Percentiles rank a stretch among this genome's conserved stretches.
Conservation (phyloP, 257 asterid species). For the Ocimum tenuiflorum region DNA sequence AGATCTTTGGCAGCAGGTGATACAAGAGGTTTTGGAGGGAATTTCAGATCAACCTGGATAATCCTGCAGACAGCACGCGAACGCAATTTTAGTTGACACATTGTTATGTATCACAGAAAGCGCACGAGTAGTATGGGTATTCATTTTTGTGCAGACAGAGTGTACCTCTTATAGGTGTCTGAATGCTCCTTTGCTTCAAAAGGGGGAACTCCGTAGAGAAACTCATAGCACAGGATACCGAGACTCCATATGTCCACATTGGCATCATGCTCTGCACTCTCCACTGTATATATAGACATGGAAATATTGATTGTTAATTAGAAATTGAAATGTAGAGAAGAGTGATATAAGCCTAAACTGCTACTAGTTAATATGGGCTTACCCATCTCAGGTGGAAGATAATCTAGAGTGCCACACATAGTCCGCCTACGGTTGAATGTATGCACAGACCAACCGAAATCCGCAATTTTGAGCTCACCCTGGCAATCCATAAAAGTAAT, state of each 20-base stretch:
- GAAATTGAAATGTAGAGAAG: background rate
- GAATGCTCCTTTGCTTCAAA: constrained; percentile 93
- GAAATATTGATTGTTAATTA: background rate
- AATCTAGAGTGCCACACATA: constrained; percentile 96
- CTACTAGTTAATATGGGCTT: too few species aligned
- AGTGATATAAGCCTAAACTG: too few species aligned
- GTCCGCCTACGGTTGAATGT: constrained; percentile 88
- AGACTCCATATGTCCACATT: constrained; percentile 97
- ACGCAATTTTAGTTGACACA: too few species aligned
- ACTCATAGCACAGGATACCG: constrained; percentile 86
- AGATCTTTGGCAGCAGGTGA: constrained; percentile 88
- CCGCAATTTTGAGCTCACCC: constrained; percentile 97
- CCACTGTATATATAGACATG: constrained; percentile 40
- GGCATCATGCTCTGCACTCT: constrained; percentile 88
- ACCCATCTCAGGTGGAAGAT: constrained; percentile 99
- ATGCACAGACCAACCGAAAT: constrained; percentile 98
- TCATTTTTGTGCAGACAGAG: background rate
- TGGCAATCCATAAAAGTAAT: constrained; percentile 20
- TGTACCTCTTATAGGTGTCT: constrained; percentile 88
- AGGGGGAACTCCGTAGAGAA: constrained; percentile 91
- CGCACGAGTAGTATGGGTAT: too few species aligned
- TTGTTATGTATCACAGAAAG: too few species aligned
- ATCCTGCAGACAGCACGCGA: constrained; percentile 61
- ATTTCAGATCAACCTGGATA: constrained; percentile 81
- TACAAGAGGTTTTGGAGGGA: constrained; percentile 74